A percentile compares a stretch with the other conserved stretches of the same genome.
Conservation (phyloP, 805 yeast genomes). For the Candida maesae region DNA sequence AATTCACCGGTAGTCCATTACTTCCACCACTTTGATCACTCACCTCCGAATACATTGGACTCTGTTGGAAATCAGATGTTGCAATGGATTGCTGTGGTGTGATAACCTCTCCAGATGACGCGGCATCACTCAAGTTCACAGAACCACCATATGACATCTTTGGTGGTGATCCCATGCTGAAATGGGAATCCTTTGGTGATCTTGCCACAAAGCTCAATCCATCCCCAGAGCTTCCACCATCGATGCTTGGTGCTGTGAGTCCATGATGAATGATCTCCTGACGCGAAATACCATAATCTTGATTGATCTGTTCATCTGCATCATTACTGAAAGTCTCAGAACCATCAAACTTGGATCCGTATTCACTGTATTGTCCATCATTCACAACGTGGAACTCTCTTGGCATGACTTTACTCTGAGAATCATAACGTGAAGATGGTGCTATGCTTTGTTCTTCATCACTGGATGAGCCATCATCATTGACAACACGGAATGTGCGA, state of each 20-base stretch:
- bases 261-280: no score
- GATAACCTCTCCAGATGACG: neutral
- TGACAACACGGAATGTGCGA: slow-evolving; percentile 11
- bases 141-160: slow-evolving; percentile 8
- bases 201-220: slow-evolving; percentile 33
- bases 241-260: slow-evolving; percentile 7
- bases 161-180: slow-evolving; percentile 21
- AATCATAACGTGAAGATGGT: neutral
- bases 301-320: slow-evolving; percentile 8
- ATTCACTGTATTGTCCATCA: slow-evolving; percentile 25
- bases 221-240: slow-evolving; percentile 23
- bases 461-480: slow-evolving; percentile 5
- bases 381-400: slow-evolving; percentile 27
- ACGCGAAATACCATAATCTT: slow-evolving; percentile 17
- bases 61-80: slow-evolving; percentile 2
- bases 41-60: slow-evolving; percentile 5
- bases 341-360: slow-evolving; percentile 11
- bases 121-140: slow-evolving; percentile 7
- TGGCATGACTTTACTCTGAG: slow-evolving; percentile 4
- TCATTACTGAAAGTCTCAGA: slow-evolving; percentile 13
- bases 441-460: slow-evolving; percentile 2
- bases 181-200: slow-evolving; percentile 31
- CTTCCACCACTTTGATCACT: slow-evolving; percentile 3
- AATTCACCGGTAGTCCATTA: neutral
- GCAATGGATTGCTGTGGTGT: slow-evolving; percentile 9